These are phyloP conservation scores for Diddensiella santjacobensis DNA, from an alignment of 805 yeast species.

Conservation along the genomic window DNA sequence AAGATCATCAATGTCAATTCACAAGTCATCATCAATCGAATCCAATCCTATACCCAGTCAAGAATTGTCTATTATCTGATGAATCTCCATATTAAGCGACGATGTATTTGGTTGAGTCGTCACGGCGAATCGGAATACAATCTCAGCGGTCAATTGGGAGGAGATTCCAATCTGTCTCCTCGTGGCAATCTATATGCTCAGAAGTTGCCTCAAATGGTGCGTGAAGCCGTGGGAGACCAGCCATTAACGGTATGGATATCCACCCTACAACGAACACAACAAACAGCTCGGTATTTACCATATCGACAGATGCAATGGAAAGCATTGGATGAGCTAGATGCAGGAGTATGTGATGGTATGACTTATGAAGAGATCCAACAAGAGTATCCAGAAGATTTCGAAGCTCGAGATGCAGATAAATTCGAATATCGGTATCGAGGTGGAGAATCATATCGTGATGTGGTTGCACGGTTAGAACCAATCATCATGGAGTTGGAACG, in stretches of 20 bases:
- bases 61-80: constrained; percentile 92
- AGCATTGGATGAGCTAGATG: constrained; percentile 94
- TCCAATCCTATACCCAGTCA: constrained; percentile 84
- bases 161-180: constrained; percentile 80
- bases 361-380: constrained; percentile 90
- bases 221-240: constrained; percentile 49
- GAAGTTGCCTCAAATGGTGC: constrained; percentile 73
- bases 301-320: constrained; percentile 89
- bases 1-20: constrained; percentile 84
- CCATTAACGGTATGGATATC: constrained; percentile 93
- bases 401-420: constrained; percentile 92
- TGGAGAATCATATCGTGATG: constrained; percentile 95
- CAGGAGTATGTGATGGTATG: constrained; percentile 96
- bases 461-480: constrained; percentile 91
- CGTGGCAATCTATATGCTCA: constrained; percentile 82
- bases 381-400: constrained; percentile 88
- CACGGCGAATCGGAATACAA: constrained; percentile 95
- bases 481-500: constrained; percentile 97
- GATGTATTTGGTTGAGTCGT: constrained; percentile 88
- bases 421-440: constrained; percentile 95
- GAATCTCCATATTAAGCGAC: constrained; percentile 90
- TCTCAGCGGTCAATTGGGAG: constrained; percentile 92
- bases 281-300: constrained; percentile 79
- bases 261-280: constrained; percentile 84
- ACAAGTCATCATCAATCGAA: constrained; percentile 82